Conservation (phyloP, 768 basidiomycete species). For the Lanmaoa rubissima region DNA sequence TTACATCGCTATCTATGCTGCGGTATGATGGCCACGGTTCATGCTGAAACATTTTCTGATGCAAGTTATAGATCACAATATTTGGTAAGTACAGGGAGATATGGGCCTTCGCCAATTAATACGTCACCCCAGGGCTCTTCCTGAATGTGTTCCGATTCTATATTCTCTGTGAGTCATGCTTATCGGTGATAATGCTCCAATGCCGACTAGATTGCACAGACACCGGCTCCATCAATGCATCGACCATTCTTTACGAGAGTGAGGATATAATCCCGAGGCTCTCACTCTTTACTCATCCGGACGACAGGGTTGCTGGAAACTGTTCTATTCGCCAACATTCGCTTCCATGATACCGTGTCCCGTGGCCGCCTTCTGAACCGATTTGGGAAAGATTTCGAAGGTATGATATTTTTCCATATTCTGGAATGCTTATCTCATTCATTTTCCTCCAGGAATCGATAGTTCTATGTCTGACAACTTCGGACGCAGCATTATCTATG, state of each 20-base stretch:
- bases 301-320: slow-evolving; percentile 59
- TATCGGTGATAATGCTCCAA: background rate
- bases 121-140: slow-evolving; percentile 42
- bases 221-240: slow-evolving; percentile 79
- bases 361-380: slow-evolving; percentile 81
- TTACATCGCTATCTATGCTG: slow-evolving; percentile 62
- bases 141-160: slow-evolving; percentile 65
- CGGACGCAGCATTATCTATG: slow-evolving; percentile 72
- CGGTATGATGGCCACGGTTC: slow-evolving; percentile 35
- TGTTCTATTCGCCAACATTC: slow-evolving; percentile 83
- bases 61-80: slow-evolving; percentile 35
- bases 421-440: slow-evolving; percentile 8
- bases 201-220: slow-evolving; percentile 37
- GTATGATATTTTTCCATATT: slow-evolving; percentile 15
- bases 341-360: slow-evolving; percentile 92
- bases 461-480: slow-evolving; percentile 83
- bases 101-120: background rate
- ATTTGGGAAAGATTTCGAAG: slow-evolving; percentile 91
- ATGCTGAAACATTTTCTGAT: slow-evolving; percentile 12
- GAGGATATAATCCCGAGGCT: background rate
- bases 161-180: slow-evolving; percentile 58
- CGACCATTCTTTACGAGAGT: slow-evolving; percentile 74
- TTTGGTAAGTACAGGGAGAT: slow-evolving; percentile 28
- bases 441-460: slow-evolving; percentile 59
- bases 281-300: slow-evolving; percentile 12